Evolutionary conservation across 2,329 filamentous ascomycete species (phyloP), one percentile per base, ranked within the genome.

Genomic region (Aspergillus sp.): DNA sequence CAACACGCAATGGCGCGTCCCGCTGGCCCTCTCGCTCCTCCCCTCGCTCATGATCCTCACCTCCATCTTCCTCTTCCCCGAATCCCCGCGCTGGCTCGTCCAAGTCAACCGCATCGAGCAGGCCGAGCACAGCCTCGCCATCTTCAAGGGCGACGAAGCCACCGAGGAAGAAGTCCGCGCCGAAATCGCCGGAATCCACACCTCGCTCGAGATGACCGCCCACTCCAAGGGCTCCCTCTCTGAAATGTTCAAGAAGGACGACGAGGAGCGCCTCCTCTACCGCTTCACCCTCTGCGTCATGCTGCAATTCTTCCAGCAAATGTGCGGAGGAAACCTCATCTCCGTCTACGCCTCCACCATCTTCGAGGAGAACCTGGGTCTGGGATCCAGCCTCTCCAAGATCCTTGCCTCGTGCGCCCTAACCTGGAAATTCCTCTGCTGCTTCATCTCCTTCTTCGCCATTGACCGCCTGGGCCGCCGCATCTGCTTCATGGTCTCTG

Each of bases 21-120:
- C 84, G 0, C 81, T 86, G 49, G 82, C 80, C 4, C 81, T 87
- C 64, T 84, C 86, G 64, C 82, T 85, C 60, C 56, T 84, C 13
- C 81, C 85, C 53, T 82, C 83, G 0, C 57, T 85, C 4, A 73
- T 85, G 47, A 82, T 86, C 28, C 71, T 82, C 41, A 61, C 64
- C 22, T 74, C 79, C 22, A 77, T 84, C 25, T 74, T 82, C 34
- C 72, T 77, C 4, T 73, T 86, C 3, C 84, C 84, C 3, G 85
- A 87, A 64, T 85, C 83, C 0, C 69, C 69, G 3, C 66, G 69
- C 3, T 71, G 68, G 68, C 59, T 71, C 4, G 65, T 69, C 22
- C 61, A 60, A 19, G 64, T 67, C 47, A 61, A 61, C 56, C 67
- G 65, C 45, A 53, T 61, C 28, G 63, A 66, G 6, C 61, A 66